Percentiles rank a stretch among this genome's conserved stretches.
Evolutionary conservation across 306 rosid species (phyloP).

Genomic region (Morella rubra): DNA sequence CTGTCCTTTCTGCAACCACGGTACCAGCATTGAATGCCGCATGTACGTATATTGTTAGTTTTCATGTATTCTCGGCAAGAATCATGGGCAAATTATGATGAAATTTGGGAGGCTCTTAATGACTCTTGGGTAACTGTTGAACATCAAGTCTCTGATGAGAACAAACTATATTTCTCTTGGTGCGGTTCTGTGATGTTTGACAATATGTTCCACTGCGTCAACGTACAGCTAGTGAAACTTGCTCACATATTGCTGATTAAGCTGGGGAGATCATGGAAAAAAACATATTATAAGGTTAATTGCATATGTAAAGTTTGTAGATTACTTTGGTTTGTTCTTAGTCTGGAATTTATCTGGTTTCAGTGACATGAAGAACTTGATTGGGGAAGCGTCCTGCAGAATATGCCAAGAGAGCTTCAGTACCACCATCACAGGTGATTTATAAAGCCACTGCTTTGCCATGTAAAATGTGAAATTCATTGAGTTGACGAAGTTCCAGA

Average conservation of each 20-base stretch:
- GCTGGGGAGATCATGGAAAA: background rate
- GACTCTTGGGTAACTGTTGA: background rate
- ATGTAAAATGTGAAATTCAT: background rate
- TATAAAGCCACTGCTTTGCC: slow-evolving; percentile 1
- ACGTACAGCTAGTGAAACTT: background rate
- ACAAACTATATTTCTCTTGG: background rate
- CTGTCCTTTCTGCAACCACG: slow-evolving; percentile 97
- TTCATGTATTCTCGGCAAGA: background rate
- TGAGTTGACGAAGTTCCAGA: too few relatives aligned
- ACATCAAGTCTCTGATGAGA: background rate
- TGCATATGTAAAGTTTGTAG: slow-evolving; percentile 4
- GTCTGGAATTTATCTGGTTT: slow-evolving; percentile 29
- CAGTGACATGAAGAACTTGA: slow-evolving; percentile 86
- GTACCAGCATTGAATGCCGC: slow-evolving; percentile 88
- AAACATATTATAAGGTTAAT: background rate
- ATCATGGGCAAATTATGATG: background rate
- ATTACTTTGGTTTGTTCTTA: background rate
- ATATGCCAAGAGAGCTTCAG: slow-evolving; percentile 88
- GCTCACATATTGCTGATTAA: background rate
- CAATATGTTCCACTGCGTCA: background rate
- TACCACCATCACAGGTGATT: slow-evolving; percentile 65
- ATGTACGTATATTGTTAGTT: slow-evolving; percentile 51
- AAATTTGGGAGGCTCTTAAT: background rate
- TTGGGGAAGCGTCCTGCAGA: slow-evolving; percentile 82
- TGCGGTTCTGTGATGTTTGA: background rate